Evolutionary conservation across 164 flowering plant species (phyloP).

Genomic region (Macadamia integrifolia): DNA sequence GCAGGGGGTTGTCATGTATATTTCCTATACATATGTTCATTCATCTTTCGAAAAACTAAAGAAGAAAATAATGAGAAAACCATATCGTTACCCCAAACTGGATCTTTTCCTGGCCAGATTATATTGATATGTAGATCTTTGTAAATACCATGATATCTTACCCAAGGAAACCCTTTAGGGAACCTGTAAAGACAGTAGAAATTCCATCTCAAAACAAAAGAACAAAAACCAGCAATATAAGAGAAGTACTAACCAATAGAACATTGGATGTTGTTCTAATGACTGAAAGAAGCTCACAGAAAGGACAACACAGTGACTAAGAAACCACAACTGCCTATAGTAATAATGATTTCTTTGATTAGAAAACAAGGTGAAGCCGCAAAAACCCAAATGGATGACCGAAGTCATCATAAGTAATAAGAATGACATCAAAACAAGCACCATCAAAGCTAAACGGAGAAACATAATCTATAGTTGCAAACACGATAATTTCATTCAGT

Average conservation of each 20-base stretch:
- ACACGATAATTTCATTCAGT: no score
- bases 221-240: background rate
- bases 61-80: background rate
- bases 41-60: background rate
- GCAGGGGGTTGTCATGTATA: background rate
- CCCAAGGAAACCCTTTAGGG: slow-evolving; percentile 96
- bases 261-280: background rate
- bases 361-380: background rate
- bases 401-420: background rate
- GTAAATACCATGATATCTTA: slow-evolving; percentile 72
- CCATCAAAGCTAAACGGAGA: no score
- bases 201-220: background rate
- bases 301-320: no score
- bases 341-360: background rate
- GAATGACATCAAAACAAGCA: background rate
- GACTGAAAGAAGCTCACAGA: background rate
- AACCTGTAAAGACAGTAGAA: slow-evolving; percentile 46
- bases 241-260: background rate
- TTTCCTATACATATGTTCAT: background rate
- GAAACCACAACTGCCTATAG: no score
- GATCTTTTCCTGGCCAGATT: slow-evolving; percentile 88
- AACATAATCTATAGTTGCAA: no score
- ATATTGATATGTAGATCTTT: slow-evolving; percentile 65
- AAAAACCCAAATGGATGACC: background rate
- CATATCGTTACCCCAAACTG: slow-evolving; percentile 46